Evolutionary conservation across 2,329 filamentous ascomycete genomes (phyloP).

Genomic region (Penicillium brevicompactum): DNA sequence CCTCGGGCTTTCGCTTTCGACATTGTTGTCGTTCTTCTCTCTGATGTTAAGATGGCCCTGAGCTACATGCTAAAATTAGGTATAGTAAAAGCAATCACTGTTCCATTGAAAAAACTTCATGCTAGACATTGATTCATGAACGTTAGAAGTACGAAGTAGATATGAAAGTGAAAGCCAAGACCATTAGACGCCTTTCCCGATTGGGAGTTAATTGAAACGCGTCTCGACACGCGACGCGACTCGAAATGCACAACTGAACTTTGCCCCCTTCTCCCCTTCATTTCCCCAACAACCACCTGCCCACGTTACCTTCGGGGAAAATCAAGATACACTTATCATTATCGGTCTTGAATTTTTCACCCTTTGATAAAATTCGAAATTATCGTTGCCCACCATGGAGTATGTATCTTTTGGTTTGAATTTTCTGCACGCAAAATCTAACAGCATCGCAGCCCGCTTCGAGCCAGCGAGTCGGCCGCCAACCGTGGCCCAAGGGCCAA

Average conservation of each 20-base stretch:
- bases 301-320: background rate
- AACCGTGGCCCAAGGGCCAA: constrained; percentile 69
- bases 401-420: constrained; percentile 19
- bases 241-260: constrained; percentile 7
- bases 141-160: background rate
- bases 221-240: constrained; percentile 21
- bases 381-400: constrained; percentile 31
- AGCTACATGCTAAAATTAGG: too few relatives aligned
- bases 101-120: too few relatives aligned
- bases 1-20: too few relatives aligned
- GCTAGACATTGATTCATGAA: background rate
- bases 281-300: constrained; percentile 12
- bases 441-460: constrained; percentile 58
- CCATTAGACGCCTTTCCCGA: constrained; percentile 18
- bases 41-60: too few relatives aligned
- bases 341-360: background rate
- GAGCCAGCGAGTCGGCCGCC: constrained; percentile 77
- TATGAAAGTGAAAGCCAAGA: background rate
- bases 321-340: background rate
- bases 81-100: too few relatives aligned
- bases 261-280: constrained; percentile 20
- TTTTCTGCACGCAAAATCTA: constrained; percentile 12
- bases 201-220: constrained; percentile 40
- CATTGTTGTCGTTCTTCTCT: too few relatives aligned
- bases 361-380: background rate